phyloP scores from a whole-genome alignment of 306 rosid species.

The Ziziphus jujuba region DNA sequence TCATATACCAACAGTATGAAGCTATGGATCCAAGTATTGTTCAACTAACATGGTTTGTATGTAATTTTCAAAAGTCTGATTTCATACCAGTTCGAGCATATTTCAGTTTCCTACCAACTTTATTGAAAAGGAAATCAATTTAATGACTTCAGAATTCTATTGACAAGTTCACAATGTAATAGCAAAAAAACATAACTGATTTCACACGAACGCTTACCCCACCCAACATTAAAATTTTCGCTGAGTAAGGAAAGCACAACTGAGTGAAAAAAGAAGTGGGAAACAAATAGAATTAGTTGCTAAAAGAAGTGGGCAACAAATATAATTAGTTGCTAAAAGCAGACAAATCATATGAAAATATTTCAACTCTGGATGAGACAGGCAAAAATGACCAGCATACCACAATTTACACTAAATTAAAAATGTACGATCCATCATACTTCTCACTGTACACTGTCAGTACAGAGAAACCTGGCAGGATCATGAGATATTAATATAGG shows the following conservation, averaged over 20 bases:
- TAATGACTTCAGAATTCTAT: background rate
- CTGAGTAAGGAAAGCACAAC: background rate
- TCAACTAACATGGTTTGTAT: background rate
- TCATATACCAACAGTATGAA: background rate
- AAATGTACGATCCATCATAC: slow-evolving; percentile 91
- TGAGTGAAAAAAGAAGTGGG: background rate
- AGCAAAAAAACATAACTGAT: background rate
- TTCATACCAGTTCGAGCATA: background rate
- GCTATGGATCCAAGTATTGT: background rate
- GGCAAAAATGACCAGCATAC: slow-evolving; percentile 3
- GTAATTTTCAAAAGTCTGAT: background rate
- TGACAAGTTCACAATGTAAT: background rate
- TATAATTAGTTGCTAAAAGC: background rate
- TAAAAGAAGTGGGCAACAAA: background rate
- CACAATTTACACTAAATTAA: slow-evolving; percentile 12
- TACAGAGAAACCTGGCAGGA: slow-evolving; percentile 99
- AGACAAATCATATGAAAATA: background rate
- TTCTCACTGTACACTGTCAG: slow-evolving; percentile 99
- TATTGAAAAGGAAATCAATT: too few species aligned
- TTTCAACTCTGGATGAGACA: slow-evolving; percentile 6
- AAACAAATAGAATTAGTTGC: background rate
- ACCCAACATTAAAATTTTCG: background rate
- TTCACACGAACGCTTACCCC: background rate
- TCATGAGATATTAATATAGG: slow-evolving; percentile 62
- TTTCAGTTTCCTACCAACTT: background rate